Evolutionary conservation across 306 rosid species (phyloP).

Genomic region (Sphenostylis stenocarpa): DNA sequence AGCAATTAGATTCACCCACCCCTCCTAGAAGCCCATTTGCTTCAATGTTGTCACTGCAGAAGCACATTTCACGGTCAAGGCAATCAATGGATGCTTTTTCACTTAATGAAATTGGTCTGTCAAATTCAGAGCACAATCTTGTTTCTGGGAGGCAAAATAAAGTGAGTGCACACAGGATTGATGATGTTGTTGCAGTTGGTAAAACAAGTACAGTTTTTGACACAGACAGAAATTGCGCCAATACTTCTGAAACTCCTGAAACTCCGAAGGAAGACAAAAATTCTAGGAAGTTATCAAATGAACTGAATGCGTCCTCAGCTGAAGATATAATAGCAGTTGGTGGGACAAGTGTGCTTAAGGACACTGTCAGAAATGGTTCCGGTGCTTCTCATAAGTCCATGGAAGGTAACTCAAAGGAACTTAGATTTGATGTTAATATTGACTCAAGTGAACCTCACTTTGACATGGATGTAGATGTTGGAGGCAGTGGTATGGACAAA

Average conservation of each 20-base stretch:
- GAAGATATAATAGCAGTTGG: slow-evolving; percentile 31
- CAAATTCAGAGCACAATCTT: slow-evolving; percentile 31
- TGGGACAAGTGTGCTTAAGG: slow-evolving; percentile 26
- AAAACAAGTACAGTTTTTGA: slow-evolving; percentile 28
- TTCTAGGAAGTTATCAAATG: slow-evolving; percentile 24
- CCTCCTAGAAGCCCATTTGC: slow-evolving; percentile 79
- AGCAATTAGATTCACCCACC: slow-evolving; percentile 58
- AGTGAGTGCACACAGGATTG: slow-evolving; percentile 23
- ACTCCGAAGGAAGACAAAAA: slow-evolving; percentile 30
- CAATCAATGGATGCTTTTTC: slow-evolving; percentile 67
- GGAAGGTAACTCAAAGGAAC: slow-evolving; percentile 35
- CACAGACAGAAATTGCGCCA: slow-evolving; percentile 18
- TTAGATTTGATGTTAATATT: slow-evolving; percentile 29
- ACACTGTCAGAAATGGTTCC: slow-evolving; percentile 21
- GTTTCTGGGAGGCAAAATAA: slow-evolving; percentile 41
- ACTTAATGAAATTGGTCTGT: slow-evolving; percentile 40
- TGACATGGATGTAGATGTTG: slow-evolving; percentile 37
- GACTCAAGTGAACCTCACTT: slow-evolving; percentile 39
- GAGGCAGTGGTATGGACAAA: slow-evolving; percentile 32
- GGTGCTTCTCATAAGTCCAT: slow-evolving; percentile 25
- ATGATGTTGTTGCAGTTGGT: slow-evolving; percentile 31
- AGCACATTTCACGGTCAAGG: slow-evolving; percentile 50
- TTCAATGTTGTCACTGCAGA: slow-evolving; percentile 42
- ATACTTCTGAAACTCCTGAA: slow-evolving; percentile 33
- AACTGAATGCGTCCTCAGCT: slow-evolving; percentile 26